Conservation (phyloP, 148 eudicot species). For the Salicornia ramosissima region DNA sequence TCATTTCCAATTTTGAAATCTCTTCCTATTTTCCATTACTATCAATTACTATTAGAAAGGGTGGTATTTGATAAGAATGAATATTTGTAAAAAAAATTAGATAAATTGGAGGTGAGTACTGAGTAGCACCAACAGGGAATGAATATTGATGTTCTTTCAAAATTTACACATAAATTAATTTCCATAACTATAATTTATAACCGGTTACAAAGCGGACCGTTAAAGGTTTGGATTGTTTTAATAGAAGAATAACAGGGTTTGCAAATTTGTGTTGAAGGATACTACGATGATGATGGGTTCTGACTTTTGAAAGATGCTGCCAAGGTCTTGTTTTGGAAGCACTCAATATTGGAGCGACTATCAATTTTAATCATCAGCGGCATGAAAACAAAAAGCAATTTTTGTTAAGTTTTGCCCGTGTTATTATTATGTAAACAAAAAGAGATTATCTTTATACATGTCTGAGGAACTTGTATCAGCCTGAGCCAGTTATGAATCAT, state of each 20-base stretch:
- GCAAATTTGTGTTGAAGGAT: background rate
- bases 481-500: slow-evolving; percentile 1
- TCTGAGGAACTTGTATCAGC: background rate
- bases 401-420: background rate
- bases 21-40: too few species aligned
- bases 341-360: background rate
- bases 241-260: background rate
- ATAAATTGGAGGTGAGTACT: too few species aligned
- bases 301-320: background rate
- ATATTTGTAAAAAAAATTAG: too few species aligned
- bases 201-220: too few species aligned
- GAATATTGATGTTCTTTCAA: background rate
- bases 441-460: background rate
- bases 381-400: too few species aligned
- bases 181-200: too few species aligned
- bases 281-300: background rate
- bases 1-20: too few species aligned
- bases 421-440: background rate
- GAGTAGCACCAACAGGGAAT: too few species aligned
- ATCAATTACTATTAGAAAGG: too few species aligned
- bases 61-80: too few species aligned
- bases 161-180: too few species aligned
- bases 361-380: background rate
- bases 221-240: background rate
- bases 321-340: background rate